phyloP scores from a whole-genome alignment of 129 eudicot species.

The Flaveria robusta region DNA sequence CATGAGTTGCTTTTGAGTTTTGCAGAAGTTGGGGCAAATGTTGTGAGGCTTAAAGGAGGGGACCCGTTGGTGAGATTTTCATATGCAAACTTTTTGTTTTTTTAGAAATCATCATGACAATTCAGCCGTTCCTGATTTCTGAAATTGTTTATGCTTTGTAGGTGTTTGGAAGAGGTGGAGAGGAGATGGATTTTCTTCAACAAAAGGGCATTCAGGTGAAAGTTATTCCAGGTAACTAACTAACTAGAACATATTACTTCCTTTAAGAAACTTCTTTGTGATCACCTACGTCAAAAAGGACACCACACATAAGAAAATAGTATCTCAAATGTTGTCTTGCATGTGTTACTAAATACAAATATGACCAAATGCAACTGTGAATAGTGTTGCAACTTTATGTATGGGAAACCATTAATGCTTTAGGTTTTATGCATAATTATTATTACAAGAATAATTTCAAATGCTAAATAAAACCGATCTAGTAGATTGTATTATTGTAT shows the following conservation, averaged over 20 bases:
- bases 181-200: constrained; percentile 96
- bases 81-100: not conserved
- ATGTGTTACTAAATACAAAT: constrained; percentile 68
- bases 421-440: no score
- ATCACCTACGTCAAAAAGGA: constrained; percentile 77
- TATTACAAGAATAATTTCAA: no score
- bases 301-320: constrained; percentile 67
- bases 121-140: not conserved
- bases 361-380: constrained; percentile 64
- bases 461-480: no score
- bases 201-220: constrained; percentile 87
- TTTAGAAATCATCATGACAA: not conserved
- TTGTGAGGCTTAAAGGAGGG: constrained; percentile 96
- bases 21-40: constrained; percentile 94
- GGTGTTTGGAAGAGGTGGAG: constrained; percentile 99
- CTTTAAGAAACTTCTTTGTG: constrained; percentile 52
- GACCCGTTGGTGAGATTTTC: constrained; percentile 77
- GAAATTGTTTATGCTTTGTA: constrained; percentile 21
- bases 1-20: constrained; percentile 88
- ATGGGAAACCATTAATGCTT: constrained; percentile 58
- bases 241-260: not conserved
- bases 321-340: constrained; percentile 77
- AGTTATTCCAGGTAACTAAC: constrained; percentile 81
- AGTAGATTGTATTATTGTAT: not conserved
- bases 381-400: constrained; percentile 65